These are phyloP conservation scores for Lolium perenne DNA, from an alignment of 176 grass and related monocot genomes.

Conservation along the genomic window DNA sequence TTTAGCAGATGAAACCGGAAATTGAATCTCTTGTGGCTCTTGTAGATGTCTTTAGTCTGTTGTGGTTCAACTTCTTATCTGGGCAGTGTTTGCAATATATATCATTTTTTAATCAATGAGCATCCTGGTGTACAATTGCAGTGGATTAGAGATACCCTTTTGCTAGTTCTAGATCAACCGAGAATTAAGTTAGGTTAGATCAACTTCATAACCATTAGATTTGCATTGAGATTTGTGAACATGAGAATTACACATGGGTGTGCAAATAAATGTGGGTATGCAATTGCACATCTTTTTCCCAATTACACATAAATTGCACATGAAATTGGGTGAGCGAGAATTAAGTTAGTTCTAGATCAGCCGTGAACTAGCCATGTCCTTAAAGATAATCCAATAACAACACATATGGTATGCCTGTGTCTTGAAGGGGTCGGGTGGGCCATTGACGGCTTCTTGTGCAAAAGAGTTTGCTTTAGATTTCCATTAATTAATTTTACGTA, in stretches of 20 bases:
- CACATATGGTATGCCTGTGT: neutral
- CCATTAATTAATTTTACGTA: neutral
- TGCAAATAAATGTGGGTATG: no score
- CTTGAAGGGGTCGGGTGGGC: neutral
- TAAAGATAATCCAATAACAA: neutral
- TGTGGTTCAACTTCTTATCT: neutral
- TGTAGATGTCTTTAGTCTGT: neutral
- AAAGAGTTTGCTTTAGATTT: slow-evolving; percentile 3
- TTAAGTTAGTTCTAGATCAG: no score
- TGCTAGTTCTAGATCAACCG: no score
- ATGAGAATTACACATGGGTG: no score
- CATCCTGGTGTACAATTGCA: neutral
- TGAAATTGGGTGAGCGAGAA: no score
- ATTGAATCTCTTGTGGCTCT: neutral
- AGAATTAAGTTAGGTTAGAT: no score
- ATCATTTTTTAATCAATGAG: neutral
- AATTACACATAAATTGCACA: no score
- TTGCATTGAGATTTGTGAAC: no score
- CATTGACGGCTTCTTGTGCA: neutral
- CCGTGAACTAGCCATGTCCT: no score
- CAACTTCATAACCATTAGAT: no score
- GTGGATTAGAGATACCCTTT: neutral
- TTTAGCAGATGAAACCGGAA: neutral
- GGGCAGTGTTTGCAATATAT: neutral
- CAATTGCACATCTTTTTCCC: no score